Conservation (phyloP, 306 rosid genomes). For the Cyamopsis tetragonoloba region DNA sequence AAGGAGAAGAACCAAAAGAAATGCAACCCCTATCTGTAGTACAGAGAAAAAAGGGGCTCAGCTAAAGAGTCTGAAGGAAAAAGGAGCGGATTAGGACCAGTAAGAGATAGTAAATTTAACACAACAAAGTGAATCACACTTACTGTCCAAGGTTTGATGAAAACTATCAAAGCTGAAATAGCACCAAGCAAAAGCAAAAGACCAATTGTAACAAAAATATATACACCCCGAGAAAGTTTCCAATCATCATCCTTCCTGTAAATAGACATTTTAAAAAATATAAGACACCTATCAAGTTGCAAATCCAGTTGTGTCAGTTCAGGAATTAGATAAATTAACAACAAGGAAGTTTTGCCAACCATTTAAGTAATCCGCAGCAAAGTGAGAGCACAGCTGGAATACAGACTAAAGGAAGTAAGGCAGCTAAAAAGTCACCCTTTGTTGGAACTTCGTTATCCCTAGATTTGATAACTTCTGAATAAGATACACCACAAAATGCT, state of each 20-base stretch:
- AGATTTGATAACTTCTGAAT: slow-evolving; percentile 79
- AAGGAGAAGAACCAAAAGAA: slow-evolving; percentile 92
- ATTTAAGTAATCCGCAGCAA: slow-evolving; percentile 85
- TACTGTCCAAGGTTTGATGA: slow-evolving; percentile 94
- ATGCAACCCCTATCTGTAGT: slow-evolving; percentile 86
- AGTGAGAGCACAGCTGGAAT: slow-evolving; percentile 95
- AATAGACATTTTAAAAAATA: slow-evolving; percentile 28
- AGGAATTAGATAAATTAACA: background rate
- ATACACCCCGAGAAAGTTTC: slow-evolving; percentile 92
- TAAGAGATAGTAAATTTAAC: background rate
- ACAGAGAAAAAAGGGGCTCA: slow-evolving; percentile 17
- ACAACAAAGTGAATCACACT: slow-evolving; percentile 33
- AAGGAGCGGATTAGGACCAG: background rate
- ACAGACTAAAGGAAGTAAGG: slow-evolving; percentile 90
- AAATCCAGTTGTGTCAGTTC: background rate
- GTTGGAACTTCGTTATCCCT: slow-evolving; percentile 77
- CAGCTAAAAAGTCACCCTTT: slow-evolving; percentile 89
- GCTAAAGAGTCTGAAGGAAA: background rate
- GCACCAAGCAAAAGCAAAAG: slow-evolving; percentile 92
- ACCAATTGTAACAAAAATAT: slow-evolving; percentile 79
- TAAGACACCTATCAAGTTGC: slow-evolving; percentile 23
- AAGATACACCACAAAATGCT: slow-evolving; percentile 88
- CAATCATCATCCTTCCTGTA: slow-evolving; percentile 97
- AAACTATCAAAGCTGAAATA: slow-evolving; percentile 86
- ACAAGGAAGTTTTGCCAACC: slow-evolving; percentile 53